Percentiles rank a stretch among this genome's conserved stretches.
Evolutionary conservation across 495 filamentous ascomycete species (phyloP).

Genomic region (Polyplosphaeria fusca): DNA sequence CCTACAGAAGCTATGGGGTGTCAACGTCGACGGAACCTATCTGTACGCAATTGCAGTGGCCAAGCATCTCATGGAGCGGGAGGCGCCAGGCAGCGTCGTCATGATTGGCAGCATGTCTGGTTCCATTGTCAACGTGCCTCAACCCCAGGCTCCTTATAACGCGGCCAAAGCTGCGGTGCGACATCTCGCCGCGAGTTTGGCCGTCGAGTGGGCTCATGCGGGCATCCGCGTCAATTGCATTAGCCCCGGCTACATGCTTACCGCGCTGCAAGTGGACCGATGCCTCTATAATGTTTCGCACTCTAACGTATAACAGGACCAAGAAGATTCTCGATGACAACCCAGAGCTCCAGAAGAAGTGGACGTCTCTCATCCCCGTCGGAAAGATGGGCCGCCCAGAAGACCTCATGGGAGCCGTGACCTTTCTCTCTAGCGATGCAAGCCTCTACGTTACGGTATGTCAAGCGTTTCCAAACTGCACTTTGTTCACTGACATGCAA

Average conservation of each 20-base stretch:
- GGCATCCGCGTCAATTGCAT: slow-evolving; percentile 90
- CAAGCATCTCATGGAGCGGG: slow-evolving; percentile 81
- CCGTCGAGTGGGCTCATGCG: slow-evolving; percentile 83
- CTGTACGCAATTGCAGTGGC: slow-evolving; percentile 81
- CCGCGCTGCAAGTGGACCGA: slow-evolving; percentile 64
- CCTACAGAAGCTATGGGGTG: slow-evolving; percentile 86
- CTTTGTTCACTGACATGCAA: neutral
- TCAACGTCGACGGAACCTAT: slow-evolving; percentile 94
- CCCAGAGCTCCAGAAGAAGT: slow-evolving; percentile 77
- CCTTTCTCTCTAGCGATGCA: slow-evolving; percentile 85
- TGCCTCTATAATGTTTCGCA: neutral
- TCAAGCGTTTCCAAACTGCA: neutral
- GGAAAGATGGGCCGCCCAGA: slow-evolving; percentile 90
- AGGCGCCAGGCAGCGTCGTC: slow-evolving; percentile 77
- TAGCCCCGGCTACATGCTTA: slow-evolving; percentile 90
- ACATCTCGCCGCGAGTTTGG: slow-evolving; percentile 74
- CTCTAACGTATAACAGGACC: slow-evolving; percentile 54
- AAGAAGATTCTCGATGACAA: slow-evolving; percentile 93
- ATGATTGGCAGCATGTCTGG: slow-evolving; percentile 97
- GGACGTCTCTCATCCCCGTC: slow-evolving; percentile 86
- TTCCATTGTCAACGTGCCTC: slow-evolving; percentile 86
- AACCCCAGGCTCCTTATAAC: slow-evolving; percentile 91
- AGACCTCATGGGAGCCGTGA: slow-evolving; percentile 90
- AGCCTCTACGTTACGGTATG: slow-evolving; percentile 69
- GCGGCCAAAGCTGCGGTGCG: slow-evolving; percentile 84